These are phyloP conservation scores for Eragrostis tef DNA, from an alignment of 202 grass and related monocot species.

Conservation along the genomic window DNA sequence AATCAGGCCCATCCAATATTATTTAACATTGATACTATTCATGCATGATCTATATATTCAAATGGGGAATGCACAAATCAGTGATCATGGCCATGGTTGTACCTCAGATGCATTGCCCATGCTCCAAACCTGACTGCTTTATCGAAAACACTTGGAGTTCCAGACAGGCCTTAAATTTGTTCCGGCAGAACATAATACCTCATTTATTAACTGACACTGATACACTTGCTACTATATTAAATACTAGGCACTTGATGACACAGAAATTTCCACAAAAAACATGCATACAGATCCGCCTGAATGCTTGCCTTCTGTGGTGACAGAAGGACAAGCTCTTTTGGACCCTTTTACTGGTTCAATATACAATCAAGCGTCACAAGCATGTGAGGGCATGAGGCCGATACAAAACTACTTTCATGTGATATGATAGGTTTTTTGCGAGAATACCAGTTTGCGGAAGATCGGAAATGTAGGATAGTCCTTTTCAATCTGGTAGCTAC, in stretches of 20 bases:
- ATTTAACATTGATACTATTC: no score
- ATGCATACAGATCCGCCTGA: neutral
- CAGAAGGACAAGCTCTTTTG: neutral
- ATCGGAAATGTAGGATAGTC: neutral
- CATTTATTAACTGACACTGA: neutral
- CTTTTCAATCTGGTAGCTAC: no score
- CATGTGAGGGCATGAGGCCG: neutral
- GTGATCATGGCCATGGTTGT: neutral
- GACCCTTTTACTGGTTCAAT: neutral
- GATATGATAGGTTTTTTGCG: neutral
- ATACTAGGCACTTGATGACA: neutral
- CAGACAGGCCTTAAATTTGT: neutral
- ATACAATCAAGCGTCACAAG: no score
- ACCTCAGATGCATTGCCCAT: neutral
- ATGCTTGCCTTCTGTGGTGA: slow-evolving; percentile 16
- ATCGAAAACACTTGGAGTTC: neutral
- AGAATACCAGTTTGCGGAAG: slow-evolving; percentile 4
- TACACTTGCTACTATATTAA: neutral
- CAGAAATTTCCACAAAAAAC: neutral
- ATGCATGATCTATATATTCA: neutral
- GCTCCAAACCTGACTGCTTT: neutral
- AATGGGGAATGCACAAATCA: neutral
- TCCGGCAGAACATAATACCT: neutral
- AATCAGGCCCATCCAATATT: neutral
- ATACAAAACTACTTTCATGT: neutral